These are phyloP conservation scores for Emericellopsis cladophorae DNA, from an alignment of 2,329 filamentous ascomycete species.

Conservation along the genomic window DNA sequence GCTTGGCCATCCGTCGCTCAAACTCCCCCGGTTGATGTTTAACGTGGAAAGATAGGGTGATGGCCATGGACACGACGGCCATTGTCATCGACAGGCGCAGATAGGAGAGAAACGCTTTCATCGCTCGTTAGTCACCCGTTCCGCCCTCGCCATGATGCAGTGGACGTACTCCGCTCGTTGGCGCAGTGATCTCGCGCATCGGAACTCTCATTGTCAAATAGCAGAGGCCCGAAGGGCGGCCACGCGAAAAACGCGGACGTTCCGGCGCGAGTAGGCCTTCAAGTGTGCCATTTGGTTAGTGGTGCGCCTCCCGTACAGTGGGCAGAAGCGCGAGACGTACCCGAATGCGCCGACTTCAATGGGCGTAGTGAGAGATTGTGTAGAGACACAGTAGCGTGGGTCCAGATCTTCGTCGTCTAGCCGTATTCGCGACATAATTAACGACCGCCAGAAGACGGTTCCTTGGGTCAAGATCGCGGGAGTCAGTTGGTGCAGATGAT, in stretches of 20 bases:
- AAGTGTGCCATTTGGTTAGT: background rate
- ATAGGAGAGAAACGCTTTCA: conserved; percentile 70
- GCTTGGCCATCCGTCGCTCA: conserved; percentile 67
- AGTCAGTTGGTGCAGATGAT: background rate
- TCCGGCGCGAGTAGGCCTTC: conserved; percentile 11
- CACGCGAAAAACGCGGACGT: conserved; percentile 40
- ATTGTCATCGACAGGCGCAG: conserved; percentile 83
- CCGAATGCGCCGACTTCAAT: conserved; percentile 29
- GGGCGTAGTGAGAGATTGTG: conserved; percentile 24
- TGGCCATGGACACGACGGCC: conserved; percentile 78
- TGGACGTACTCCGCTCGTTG: conserved; percentile 53
- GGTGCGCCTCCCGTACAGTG: background rate
- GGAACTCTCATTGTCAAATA: conserved; percentile 63
- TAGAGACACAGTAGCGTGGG: conserved; percentile 23
- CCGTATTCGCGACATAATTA: background rate
- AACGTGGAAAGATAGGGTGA: conserved; percentile 87
- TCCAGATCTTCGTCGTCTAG: conserved; percentile 22
- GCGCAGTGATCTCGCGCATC: conserved; percentile 70
- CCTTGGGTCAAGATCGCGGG: background rate
- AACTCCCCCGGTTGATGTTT: conserved; percentile 55
- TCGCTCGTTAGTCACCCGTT: background rate
- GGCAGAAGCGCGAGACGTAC: conserved; percentile 10
- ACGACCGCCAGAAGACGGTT: background rate
- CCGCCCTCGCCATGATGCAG: background rate
- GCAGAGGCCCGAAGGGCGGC: conserved; percentile 52